These are phyloP conservation scores for Serendipita vermifera DNA, from an alignment of 768 basidiomycete genomes.

Conservation along the genomic window DNA sequence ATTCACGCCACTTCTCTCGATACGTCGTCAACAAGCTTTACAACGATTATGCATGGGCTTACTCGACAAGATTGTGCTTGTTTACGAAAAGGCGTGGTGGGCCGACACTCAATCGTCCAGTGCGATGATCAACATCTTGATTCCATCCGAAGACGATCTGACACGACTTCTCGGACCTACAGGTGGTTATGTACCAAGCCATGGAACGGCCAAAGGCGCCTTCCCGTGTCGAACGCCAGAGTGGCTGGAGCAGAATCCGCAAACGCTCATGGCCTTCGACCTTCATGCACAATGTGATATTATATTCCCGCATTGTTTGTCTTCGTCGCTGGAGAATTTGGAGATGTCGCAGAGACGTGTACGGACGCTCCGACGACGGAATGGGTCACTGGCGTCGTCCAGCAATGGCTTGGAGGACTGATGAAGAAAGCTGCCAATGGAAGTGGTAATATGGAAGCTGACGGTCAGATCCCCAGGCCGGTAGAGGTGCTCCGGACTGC, in stretches of 20 bases:
- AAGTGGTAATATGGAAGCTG: too few species aligned
- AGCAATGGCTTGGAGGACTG: background rate
- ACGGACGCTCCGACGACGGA: background rate
- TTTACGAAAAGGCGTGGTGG: conserved; percentile 21
- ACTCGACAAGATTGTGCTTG: conserved; percentile 21
- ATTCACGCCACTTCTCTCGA: conserved; percentile 18
- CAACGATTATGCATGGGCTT: conserved; percentile 17
- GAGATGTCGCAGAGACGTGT: background rate
- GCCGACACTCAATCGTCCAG: background rate
- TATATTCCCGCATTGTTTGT: background rate
- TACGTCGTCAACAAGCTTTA: conserved; percentile 13
- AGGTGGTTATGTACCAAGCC: background rate
- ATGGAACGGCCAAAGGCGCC: background rate
- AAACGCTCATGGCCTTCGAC: conserved; percentile 1
- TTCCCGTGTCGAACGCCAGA: background rate
- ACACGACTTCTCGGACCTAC: background rate
- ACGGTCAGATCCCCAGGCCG: conserved; percentile 12
- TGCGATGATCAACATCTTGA: background rate
- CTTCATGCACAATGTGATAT: background rate
- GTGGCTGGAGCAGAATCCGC: background rate
- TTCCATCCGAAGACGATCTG: background rate
- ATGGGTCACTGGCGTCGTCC: background rate
- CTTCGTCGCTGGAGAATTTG: conserved; percentile 3
- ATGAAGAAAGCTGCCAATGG: too few species aligned
- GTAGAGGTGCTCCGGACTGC: background rate